A percentile compares a stretch with the other conserved stretches of the same genome.
Conservation (phyloP, 208 protist species). For the Phytomonas sp. region DNA sequence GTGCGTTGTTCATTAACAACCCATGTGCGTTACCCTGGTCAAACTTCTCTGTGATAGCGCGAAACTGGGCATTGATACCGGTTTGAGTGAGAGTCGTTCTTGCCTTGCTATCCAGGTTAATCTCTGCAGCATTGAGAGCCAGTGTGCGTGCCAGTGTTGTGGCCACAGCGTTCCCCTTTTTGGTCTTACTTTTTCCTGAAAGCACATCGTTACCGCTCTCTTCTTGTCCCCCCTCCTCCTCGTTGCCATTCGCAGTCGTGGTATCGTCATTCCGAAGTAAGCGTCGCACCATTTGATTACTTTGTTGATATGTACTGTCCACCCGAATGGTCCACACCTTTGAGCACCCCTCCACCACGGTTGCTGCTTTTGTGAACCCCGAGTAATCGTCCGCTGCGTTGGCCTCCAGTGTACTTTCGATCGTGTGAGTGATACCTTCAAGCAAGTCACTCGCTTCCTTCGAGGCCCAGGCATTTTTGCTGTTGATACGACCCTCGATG, state of each 20-base stretch:
- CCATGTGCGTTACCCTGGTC: constrained; percentile 86
- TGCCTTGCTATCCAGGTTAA: constrained; percentile 76
- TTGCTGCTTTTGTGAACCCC: constrained; percentile 86
- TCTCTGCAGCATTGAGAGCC: constrained; percentile 68
- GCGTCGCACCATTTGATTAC: constrained; percentile 81
- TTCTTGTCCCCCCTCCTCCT: constrained; percentile 9
- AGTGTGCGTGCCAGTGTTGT: constrained; percentile 40
- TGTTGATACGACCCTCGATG: constrained; percentile 87
- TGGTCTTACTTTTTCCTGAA: background rate
- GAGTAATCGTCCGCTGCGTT: constrained; percentile 66
- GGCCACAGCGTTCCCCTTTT: constrained; percentile 10
- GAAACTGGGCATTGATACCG: constrained; percentile 75
- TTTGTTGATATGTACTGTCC: constrained; percentile 83
- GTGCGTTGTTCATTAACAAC: constrained; percentile 79
- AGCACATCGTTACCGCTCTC: constrained; percentile 11
- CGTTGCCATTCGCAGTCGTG: constrained; percentile 13
- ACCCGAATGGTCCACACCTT: constrained; percentile 90
- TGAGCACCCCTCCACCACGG: constrained; percentile 88
- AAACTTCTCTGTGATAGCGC: constrained; percentile 86
- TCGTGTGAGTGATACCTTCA: constrained; percentile 84
- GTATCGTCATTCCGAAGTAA: constrained; percentile 75
- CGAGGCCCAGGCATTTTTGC: constrained; percentile 82
- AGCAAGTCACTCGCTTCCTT: constrained; percentile 85
- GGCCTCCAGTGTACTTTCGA: constrained; percentile 69
- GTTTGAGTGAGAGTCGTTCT: constrained; percentile 61